Evolutionary conservation across 805 yeast species (phyloP).

Genomic region (Isabelozyma heimii): DNA sequence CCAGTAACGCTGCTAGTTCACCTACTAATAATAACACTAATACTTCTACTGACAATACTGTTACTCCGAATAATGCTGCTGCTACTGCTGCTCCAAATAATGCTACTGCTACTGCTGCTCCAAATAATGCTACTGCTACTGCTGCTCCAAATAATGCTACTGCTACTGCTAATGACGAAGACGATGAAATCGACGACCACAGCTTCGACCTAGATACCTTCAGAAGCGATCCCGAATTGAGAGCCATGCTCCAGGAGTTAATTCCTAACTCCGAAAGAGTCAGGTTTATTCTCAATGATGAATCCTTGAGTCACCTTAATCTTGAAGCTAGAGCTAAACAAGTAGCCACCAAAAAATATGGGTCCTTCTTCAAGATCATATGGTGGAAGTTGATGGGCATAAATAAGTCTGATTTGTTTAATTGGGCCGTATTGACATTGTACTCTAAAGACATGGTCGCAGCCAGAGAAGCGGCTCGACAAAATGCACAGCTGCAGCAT

Average conservation of each 20-base stretch:
- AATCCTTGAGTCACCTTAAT: conserved; percentile 27
- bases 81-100: conserved; percentile 1
- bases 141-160: too few species aligned
- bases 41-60: not conserved
- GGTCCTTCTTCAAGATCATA: conserved; percentile 24
- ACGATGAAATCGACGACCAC: conserved; percentile 8
- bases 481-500: not conserved
- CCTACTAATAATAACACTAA: not conserved
- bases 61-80: not conserved
- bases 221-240: conserved; percentile 35
- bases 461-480: not conserved
- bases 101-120: conserved; percentile 1
- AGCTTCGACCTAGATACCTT: conserved; percentile 28
- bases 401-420: conserved; percentile 42
- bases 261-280: conserved; percentile 43
- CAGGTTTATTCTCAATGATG: conserved; percentile 37
- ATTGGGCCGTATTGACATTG: conserved; percentile 46
- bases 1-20: conserved; percentile 2
- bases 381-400: conserved; percentile 63
- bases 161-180: conserved; percentile 14
- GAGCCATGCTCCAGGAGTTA: conserved; percentile 36
- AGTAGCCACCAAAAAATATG: conserved; percentile 32
- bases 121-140: not conserved
- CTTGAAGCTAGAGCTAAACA: conserved; percentile 46
- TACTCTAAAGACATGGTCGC: conserved; percentile 14